phyloP scores from a whole-genome alignment of 2,329 filamentous ascomycete genomes.

The Arachnomyces sp. region DNA sequence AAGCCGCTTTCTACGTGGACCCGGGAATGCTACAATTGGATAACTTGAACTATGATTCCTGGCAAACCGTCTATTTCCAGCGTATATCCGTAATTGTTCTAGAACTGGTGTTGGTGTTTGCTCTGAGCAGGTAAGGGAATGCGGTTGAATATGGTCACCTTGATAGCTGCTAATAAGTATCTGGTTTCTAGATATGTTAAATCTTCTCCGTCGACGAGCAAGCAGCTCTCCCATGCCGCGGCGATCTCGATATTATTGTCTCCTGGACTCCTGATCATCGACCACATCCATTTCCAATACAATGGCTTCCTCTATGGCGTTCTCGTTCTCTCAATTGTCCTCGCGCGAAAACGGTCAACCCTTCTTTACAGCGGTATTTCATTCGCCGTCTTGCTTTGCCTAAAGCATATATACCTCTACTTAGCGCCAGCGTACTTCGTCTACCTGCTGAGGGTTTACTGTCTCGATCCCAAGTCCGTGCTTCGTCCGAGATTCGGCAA shows the following conservation, averaged over 20 bases:
- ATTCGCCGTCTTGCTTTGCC: slow-evolving; percentile 78
- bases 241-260: slow-evolving; percentile 86
- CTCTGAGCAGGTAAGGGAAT: slow-evolving; percentile 60
- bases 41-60: slow-evolving; percentile 79
- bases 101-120: slow-evolving; percentile 76
- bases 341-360: slow-evolving; percentile 68
- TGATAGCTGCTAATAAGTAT: background rate
- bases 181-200: slow-evolving; percentile 58
- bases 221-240: slow-evolving; percentile 71
- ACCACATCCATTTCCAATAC: slow-evolving; percentile 98
- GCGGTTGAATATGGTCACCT: background rate
- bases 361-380: slow-evolving; percentile 70
- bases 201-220: slow-evolving; percentile 57
- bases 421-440: slow-evolving; percentile 93
- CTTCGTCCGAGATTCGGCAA: slow-evolving; percentile 72
- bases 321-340: slow-evolving; percentile 74
- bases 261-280: slow-evolving; percentile 89
- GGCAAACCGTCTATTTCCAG: slow-evolving; percentile 92
- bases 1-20: slow-evolving; percentile 68
- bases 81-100: slow-evolving; percentile 77
- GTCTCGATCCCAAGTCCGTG: slow-evolving; percentile 67
- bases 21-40: slow-evolving; percentile 72
- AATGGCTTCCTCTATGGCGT: slow-evolving; percentile 95
- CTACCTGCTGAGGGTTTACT: slow-evolving; percentile 82
- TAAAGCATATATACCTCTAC: slow-evolving; percentile 98